Percentiles rank a stretch among this genome's conserved stretches.
These are phyloP conservation scores for Micractinium conductrix DNA, from an alignment of 139 green algal genomes.

Conservation along the genomic window DNA sequence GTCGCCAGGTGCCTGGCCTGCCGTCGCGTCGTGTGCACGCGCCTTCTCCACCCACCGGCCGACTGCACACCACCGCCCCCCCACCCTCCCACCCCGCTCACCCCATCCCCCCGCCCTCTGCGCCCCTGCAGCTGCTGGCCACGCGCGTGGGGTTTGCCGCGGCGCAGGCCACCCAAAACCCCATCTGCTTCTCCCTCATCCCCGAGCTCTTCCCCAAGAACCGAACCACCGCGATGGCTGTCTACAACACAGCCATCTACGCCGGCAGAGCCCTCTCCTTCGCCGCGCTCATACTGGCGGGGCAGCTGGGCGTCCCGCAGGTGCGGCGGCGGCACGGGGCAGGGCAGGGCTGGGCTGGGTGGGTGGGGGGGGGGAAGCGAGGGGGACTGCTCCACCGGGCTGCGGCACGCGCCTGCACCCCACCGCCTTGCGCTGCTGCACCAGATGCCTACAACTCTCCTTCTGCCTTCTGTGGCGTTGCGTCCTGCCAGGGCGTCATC, in stretches of 20 bases:
- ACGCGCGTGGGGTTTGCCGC: slow-evolving; percentile 79
- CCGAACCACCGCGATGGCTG: slow-evolving; percentile 79
- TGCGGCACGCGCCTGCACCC: too few species aligned
- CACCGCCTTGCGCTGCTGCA: too few species aligned
- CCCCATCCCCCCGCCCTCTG: neutral
- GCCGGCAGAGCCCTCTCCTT: slow-evolving; percentile 85
- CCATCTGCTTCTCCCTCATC: slow-evolving; percentile 84
- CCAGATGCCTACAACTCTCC: too few species aligned
- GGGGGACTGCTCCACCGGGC: too few species aligned
- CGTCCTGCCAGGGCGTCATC: slow-evolving; percentile 23
- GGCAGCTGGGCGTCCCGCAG: slow-evolving; percentile 54
- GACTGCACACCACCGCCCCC: neutral
- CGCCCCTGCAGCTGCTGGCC: slow-evolving; percentile 64
- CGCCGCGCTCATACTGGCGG: slow-evolving; percentile 66
- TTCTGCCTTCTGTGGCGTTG: neutral
- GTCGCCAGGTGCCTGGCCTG: too few species aligned
- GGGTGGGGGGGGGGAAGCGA: neutral
- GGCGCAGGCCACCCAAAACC: slow-evolving; percentile 86
- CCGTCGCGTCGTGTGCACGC: too few species aligned
- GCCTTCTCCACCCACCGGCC: too few species aligned
- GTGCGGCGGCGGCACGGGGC: neutral
- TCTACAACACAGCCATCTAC: slow-evolving; percentile 94
- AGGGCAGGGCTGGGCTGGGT: neutral
- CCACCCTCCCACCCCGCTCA: neutral
- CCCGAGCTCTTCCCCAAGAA: slow-evolving; percentile 89